Conservation (phyloP, 352 stramenopile species). For the Pilasporangium apinafurcum region DNA sequence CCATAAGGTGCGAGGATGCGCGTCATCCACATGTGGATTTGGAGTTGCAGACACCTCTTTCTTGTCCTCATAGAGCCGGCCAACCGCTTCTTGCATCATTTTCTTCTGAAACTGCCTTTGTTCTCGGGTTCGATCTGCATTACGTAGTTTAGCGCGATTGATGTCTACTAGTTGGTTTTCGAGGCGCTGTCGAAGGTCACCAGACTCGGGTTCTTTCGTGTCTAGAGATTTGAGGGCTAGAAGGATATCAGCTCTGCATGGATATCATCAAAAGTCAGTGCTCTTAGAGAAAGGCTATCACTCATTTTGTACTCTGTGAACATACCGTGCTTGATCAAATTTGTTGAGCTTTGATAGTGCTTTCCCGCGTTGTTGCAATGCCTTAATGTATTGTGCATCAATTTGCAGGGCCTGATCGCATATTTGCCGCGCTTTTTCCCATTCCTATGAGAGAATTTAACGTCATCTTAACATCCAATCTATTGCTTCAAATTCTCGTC, state of each 20-base stretch:
- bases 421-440: slow-evolving; percentile 58
- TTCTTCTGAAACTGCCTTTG: slow-evolving; percentile 59
- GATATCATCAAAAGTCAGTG: not conserved
- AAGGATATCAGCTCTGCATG: slow-evolving; percentile 27
- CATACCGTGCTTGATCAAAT: slow-evolving; percentile 58
- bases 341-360: slow-evolving; percentile 34
- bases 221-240: slow-evolving; percentile 17
- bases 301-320: not conserved
- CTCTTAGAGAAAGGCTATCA: slow-evolving; percentile 2
- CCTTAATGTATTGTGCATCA: slow-evolving; percentile 37
- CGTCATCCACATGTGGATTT: not conserved
- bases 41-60: slow-evolving; percentile 10
- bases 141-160: slow-evolving; percentile 29
- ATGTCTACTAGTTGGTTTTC: slow-evolving; percentile 45
- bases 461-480: not conserved
- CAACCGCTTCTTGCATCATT: slow-evolving; percentile 74
- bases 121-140: slow-evolving; percentile 26
- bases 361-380: slow-evolving; percentile 58
- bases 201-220: not conserved
- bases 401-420: slow-evolving; percentile 45
- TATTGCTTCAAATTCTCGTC: not conserved
- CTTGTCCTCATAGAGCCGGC: slow-evolving; percentile 71
- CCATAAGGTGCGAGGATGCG: no score
- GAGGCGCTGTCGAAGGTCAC: slow-evolving; percentile 17
- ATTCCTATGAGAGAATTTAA: no score